Percentiles rank a stretch among this genome's conserved stretches.
These are phyloP conservation scores for Calocera viscosa DNA, from an alignment of 768 basidiomycete species.

Conservation along the genomic window DNA sequence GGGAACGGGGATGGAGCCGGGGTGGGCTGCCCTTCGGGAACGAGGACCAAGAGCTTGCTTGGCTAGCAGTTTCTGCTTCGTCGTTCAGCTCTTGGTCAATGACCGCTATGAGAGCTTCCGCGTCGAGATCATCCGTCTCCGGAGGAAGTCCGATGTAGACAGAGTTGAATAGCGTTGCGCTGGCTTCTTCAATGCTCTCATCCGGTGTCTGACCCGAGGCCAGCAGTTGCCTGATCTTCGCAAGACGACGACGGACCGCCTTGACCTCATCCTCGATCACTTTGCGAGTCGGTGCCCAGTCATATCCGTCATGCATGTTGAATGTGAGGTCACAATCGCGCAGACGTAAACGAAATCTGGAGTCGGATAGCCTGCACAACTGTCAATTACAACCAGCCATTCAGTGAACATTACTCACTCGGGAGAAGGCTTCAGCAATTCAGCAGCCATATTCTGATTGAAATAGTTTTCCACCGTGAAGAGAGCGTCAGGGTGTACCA, in stretches of 20 bases:
- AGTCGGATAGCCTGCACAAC: background rate
- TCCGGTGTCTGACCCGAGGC: slow-evolving; percentile 82
- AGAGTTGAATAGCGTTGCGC: slow-evolving; percentile 80
- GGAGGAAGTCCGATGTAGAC: slow-evolving; percentile 84
- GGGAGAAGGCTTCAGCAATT: background rate
- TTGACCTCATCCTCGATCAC: slow-evolving; percentile 79
- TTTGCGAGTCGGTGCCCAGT: slow-evolving; percentile 77
- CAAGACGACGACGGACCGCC: slow-evolving; percentile 71
- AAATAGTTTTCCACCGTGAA: slow-evolving; percentile 63
- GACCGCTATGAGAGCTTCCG: slow-evolving; percentile 67
- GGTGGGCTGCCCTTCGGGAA: slow-evolving; percentile 28
- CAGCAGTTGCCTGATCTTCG: slow-evolving; percentile 82
- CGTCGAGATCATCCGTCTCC: slow-evolving; percentile 60
- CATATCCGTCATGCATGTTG: slow-evolving; percentile 84
- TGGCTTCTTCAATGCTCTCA: slow-evolving; percentile 54
- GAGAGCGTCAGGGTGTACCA: slow-evolving; percentile 54
- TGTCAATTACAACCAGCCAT: background rate
- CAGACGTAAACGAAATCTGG: slow-evolving; percentile 28
- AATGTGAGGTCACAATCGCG: slow-evolving; percentile 52
- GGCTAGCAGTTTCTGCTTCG: slow-evolving; percentile 54
- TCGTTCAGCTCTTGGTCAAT: slow-evolving; percentile 85
- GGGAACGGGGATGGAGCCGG: slow-evolving; percentile 31
- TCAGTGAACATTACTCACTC: background rate
- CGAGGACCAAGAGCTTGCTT: slow-evolving; percentile 78
- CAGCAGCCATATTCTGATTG: slow-evolving; percentile 16